Base-by-base conservation (phyloP, 2,329 filamentous ascomycete genomes). In the Ophiocordyceps camponoti-leonardi region DNA sequence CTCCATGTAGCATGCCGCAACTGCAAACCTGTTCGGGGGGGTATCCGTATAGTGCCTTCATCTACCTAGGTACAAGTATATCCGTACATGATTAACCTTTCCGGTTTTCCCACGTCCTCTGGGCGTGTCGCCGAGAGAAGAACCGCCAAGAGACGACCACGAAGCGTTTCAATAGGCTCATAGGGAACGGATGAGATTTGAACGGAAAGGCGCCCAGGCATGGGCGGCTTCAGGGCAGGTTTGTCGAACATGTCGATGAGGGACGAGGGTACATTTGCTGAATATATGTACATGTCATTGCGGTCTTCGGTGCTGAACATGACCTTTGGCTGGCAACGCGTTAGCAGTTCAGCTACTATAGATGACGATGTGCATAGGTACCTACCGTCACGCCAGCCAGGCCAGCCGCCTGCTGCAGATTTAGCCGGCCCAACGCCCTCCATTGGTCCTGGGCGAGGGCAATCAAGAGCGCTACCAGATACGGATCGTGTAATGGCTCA, bases 391-490 rank as follows among this genome's bases (percentile, higher is more conserved):
- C 19, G 30, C 28, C 18, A 44, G 42, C 23, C 42, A 44, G 13
- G 30, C 28, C 18, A 37, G 42, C 42, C 30, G 28, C 30, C 6
- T 44, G 41, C 13, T 28, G 41, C 8, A n/a, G 19, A 7, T 37
- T 37, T 28, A 11, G 26, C n/a, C 12, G 28, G 7, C 19, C 42
- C 30, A 44, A 37, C 30, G 28, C 30, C 31, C 8, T 44, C 33
- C 13, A 39, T 18, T 37, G 43, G 11, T 22, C 0, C 31, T 44
- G 31, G 23, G 13, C 43, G 31, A 44, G 31, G 18, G 43, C 43
- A 44, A 44, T 44, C 31, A 44, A 44, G 30, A 44, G 43, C 20
- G 43, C 43, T 20, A 30, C 43, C 14, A 44, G 18, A 16, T 44
- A 44, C 13, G 43, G 43, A 22, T 44, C 43, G 43, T 40, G 43